phyloP scores from a whole-genome alignment of 495 filamentous ascomycete species.

The Aspergillus bertholletiae region DNA sequence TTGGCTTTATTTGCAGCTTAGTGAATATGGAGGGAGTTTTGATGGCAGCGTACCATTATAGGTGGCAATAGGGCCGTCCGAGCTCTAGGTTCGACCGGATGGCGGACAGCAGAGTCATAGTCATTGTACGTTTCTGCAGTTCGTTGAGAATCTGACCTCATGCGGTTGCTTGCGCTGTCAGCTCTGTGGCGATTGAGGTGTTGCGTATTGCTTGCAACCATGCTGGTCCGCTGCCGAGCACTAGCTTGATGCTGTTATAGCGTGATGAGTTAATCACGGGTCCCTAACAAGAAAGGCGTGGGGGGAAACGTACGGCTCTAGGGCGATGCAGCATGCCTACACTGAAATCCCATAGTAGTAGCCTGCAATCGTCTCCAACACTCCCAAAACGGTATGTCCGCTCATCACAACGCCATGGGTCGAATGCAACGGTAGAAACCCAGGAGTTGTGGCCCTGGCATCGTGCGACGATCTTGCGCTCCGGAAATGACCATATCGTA shows the following conservation, averaged over 20 bases:
- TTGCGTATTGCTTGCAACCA: slow-evolving; percentile 49
- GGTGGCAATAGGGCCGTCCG: slow-evolving; percentile 87
- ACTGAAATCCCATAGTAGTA: slow-evolving; percentile 95
- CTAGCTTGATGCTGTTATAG: slow-evolving; percentile 45
- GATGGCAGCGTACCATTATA: slow-evolving; percentile 63
- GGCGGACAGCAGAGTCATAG: slow-evolving; percentile 53
- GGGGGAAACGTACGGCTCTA: slow-evolving; percentile 57
- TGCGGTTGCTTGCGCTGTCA: slow-evolving; percentile 53
- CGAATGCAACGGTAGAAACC: slow-evolving; percentile 91
- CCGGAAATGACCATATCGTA: slow-evolving; percentile 86
- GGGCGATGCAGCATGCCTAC: slow-evolving; percentile 94
- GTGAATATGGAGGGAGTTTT: neutral
- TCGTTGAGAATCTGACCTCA: slow-evolving; percentile 64
- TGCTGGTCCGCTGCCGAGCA: slow-evolving; percentile 35
- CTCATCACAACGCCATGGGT: slow-evolving; percentile 94
- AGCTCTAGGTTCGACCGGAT: slow-evolving; percentile 76
- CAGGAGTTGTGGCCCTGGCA: slow-evolving; percentile 94
- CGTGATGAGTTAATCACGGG: slow-evolving; percentile 9
- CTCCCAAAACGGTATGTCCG: slow-evolving; percentile 92
- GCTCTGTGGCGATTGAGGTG: slow-evolving; percentile 70
- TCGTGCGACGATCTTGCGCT: slow-evolving; percentile 80
- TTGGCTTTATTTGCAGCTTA: neutral
- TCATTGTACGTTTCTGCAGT: slow-evolving; percentile 46
- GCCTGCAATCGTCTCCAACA: slow-evolving; percentile 87
- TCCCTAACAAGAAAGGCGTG: neutral